Base-by-base conservation (phyloP, 2,329 filamentous ascomycete species). In the Diaporthe sp. region DNA sequence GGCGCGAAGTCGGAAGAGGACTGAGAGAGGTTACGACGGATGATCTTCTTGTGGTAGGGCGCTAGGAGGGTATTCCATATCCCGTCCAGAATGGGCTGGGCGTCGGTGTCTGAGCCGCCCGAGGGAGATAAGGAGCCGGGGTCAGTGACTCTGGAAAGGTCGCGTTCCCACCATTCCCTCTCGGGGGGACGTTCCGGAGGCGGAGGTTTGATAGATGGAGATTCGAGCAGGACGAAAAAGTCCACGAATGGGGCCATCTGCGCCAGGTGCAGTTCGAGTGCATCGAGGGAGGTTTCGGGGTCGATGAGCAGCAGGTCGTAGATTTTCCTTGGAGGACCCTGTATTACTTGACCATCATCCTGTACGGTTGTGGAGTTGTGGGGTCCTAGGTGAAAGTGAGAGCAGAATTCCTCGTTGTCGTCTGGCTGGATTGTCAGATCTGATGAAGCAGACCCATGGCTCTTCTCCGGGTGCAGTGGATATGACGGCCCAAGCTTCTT, bases 211-310 rank as follows among this genome's bases (percentile, higher is more conserved):
- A 71, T 28, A 19, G 75, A 53, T 44, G 75, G 75, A 0, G 85
- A 80, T 78, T 87, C 86, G 7, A 87, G 80, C 46, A 87, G 82
- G 78, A 87, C 81, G 77, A 87, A 87, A 77, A 85, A 86, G 78
- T 87, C 85, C 22, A 87, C 84, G 49, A 82, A 78, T 0, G 82
- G 78, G 3, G 81, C 78, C 67, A 86, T 79, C 68, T 78, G 77
- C 5, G 74, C 77, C 13, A 77, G 51, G 15, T 76, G 77, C 1
- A 78, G 44, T 28, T 79, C 78, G 42, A 79, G 78, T 25, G 77
- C 65, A 31, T 78, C 75, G 13, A 78, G 37, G 4, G 75, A 73
- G 46, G 69, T 73, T 25, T 75, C 76, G 9, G 78, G 73, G n/a
- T 75, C 76, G 46, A 79, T 68, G 57, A 79, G 75, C n/a, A 79